Conservation (phyloP, 345 rosid genomes). For the Lepidium didymum region DNA sequence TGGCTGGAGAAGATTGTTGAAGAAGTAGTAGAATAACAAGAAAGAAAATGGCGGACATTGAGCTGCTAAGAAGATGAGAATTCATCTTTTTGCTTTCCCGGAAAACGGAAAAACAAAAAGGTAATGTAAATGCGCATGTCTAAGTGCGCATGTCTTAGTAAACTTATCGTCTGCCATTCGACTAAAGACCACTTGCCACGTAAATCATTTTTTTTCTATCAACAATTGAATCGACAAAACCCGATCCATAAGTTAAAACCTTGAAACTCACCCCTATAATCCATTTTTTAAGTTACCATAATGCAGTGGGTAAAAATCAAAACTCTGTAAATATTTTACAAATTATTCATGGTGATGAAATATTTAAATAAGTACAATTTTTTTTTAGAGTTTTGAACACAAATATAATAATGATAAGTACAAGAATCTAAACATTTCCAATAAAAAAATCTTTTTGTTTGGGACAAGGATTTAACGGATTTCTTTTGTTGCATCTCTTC, state of each 20-base stretch:
- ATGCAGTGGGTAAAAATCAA: no score
- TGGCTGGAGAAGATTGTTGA: constrained; percentile 42
- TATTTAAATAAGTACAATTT: not conserved
- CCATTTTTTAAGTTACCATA: no score
- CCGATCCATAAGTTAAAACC: no score
- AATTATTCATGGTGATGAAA: not conserved
- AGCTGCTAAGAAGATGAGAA: not conserved
- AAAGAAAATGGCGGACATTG: constrained; percentile 27
- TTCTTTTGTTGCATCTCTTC: constrained; percentile 1
- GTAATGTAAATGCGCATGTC: constrained; percentile 10
- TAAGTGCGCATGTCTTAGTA: no score
- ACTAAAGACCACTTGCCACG: no score
- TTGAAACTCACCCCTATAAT: no score
- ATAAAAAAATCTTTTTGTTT: not conserved
- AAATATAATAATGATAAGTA: no score
- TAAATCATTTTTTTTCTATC: no score
- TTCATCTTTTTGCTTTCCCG: constrained; percentile 17
- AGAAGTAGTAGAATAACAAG: constrained; percentile 22
- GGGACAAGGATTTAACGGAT: not conserved
- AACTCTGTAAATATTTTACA: constrained; percentile 5
- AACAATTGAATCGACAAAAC: no score
- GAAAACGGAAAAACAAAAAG: not conserved
- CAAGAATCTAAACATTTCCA: not conserved
- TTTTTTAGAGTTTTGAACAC: no score
- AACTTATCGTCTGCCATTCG: no score